These are phyloP conservation scores for Zygotorulaspora florentina DNA, from an alignment of 805 yeast species.

Conservation along the genomic window DNA sequence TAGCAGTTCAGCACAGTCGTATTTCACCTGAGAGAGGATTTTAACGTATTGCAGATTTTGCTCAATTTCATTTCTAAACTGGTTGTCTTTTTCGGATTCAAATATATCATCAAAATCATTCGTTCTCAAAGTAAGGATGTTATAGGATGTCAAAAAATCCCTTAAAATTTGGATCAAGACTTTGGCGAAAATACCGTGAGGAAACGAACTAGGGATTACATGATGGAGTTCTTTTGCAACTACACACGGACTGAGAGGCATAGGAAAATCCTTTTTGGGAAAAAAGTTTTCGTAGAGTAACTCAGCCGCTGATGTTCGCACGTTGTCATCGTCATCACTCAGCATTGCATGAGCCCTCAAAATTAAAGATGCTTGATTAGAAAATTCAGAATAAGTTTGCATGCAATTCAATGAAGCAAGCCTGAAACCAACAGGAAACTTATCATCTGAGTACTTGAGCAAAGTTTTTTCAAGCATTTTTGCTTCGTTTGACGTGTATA, in stretches of 20 bases:
- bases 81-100: slow-evolving; percentile 62
- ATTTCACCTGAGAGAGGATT: slow-evolving; percentile 16
- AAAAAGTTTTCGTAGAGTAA: slow-evolving; percentile 37
- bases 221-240: slow-evolving; percentile 29
- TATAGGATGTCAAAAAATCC: slow-evolving; percentile 15
- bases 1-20: background rate
- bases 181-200: background rate
- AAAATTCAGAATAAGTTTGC: slow-evolving; percentile 11
- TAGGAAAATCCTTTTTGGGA: background rate
- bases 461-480: slow-evolving; percentile 11
- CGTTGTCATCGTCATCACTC: slow-evolving; percentile 63
- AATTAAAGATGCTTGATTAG: slow-evolving; percentile 11
- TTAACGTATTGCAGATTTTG: slow-evolving; percentile 20
- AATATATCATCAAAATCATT: slow-evolving; percentile 45
- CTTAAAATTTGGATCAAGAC: slow-evolving; percentile 10
- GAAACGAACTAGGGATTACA: slow-evolving; percentile 8
- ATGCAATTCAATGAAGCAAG: slow-evolving; percentile 26
- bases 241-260: slow-evolving; percentile 32
- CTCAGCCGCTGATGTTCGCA: slow-evolving; percentile 47
- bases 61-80: slow-evolving; percentile 51
- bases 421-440: slow-evolving; percentile 24
- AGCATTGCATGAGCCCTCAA: slow-evolving; percentile 38
- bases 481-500: slow-evolving; percentile 26
- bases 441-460: slow-evolving; percentile 17
- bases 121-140: slow-evolving; percentile 14